A percentile compares a stretch with the other conserved stretches of the same genome.
These are phyloP conservation scores for Cucurbita ficifolia DNA, from an alignment of 306 rosid species.

Conservation along the genomic window DNA sequence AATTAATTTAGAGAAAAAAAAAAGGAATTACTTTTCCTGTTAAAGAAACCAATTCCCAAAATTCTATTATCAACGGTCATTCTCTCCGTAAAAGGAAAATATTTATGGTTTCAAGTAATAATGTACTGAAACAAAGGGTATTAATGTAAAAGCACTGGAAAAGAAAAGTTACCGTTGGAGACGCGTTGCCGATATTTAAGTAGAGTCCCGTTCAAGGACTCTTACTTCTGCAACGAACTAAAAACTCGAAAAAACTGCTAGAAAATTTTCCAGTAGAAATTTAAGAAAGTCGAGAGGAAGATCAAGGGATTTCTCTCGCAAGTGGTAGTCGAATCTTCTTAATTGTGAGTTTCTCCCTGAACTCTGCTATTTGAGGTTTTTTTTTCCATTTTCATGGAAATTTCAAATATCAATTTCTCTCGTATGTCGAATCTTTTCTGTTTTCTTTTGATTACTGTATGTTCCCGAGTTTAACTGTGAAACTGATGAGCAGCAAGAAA, in stretches of 20 bases:
- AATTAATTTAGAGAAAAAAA: not conserved
- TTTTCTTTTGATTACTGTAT: not conserved
- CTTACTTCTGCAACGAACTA: not conserved
- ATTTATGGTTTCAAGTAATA: not conserved
- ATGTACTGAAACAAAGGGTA: not conserved
- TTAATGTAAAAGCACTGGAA: not conserved
- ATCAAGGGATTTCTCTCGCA: not conserved
- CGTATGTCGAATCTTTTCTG: not conserved
- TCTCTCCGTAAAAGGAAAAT: not conserved
- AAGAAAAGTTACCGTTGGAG: constrained; percentile 6
- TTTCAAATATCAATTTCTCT: not conserved
- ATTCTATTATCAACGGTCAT: not conserved
- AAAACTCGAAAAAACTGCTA: not conserved
- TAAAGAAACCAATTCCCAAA: no score
- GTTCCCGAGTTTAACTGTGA: not conserved
- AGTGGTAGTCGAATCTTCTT: not conserved
- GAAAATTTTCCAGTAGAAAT: not conserved
- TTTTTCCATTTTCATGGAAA: not conserved
- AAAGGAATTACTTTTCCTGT: not conserved
- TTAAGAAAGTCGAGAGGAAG: not conserved
- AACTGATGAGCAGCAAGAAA: not conserved
- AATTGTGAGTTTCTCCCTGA: not conserved
- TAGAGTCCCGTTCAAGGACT: not conserved
- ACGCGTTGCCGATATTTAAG: not conserved
- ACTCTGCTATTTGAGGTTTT: not conserved